Evolutionary conservation across 345 rosid genomes (phyloP).

Genomic region (Psidium friedrichsthalianum): DNA sequence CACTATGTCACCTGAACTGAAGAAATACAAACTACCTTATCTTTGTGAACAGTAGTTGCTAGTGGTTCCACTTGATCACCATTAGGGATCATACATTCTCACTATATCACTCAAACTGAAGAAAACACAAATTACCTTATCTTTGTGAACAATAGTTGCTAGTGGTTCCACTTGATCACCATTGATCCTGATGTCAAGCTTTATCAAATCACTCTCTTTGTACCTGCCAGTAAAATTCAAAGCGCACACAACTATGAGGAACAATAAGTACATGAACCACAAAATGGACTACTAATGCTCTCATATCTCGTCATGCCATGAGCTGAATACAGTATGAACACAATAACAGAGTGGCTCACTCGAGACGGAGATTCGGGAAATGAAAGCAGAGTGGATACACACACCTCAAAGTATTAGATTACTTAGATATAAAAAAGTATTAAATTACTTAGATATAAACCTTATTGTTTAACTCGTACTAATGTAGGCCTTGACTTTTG

Average conservation of each 20-base stretch:
- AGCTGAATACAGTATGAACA: neutral
- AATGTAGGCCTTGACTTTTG: neutral
- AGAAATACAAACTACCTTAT: slow-evolving; percentile 43
- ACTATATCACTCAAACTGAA: neutral
- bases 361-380: neutral
- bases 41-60: slow-evolving; percentile 87
- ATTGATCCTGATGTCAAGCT: slow-evolving; percentile 87
- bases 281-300: neutral
- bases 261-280: neutral
- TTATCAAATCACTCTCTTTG: slow-evolving; percentile 69
- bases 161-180: slow-evolving; percentile 82
- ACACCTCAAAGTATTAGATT: neutral
- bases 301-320: neutral
- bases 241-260: neutral
- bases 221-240: slow-evolving; percentile 34
- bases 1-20: neutral
- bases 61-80: slow-evolving; percentile 82
- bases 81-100: slow-evolving; percentile 9
- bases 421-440: neutral
- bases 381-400: neutral
- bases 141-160: slow-evolving; percentile 88
- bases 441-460: neutral
- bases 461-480: neutral
- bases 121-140: slow-evolving; percentile 43
- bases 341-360: neutral